Evolutionary conservation across 495 filamentous ascomycete species (phyloP), one percentile per base, ranked within the genome.

Genomic region (Chaetomium cochliodes): DNA sequence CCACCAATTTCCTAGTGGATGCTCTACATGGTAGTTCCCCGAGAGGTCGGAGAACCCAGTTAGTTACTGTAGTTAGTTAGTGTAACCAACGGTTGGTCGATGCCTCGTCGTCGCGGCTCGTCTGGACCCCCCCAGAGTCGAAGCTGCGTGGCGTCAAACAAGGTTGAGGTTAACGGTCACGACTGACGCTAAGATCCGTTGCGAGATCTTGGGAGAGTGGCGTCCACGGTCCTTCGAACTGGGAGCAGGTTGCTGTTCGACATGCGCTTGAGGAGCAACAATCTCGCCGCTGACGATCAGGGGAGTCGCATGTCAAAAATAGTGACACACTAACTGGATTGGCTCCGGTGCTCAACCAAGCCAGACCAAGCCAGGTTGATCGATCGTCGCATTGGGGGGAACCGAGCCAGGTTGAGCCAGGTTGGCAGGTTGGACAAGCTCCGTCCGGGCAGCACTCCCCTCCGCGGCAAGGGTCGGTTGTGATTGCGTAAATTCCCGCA

Each of bases 71-170:
- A 30, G 6, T 6, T 30, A 30, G 28, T 30, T 30, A 12, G 5
- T 55, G 16, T 44, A 20, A 37, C 12, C 8, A 23, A 46, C 39
- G 9, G 9, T 41, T 41, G 11, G 53, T 16, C 53, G n/a, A 23
- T 44, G 15, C 13, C 41, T 18, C 41, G 28, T 37, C 28, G 28
- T 9, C 11, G 25, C 25, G 25, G 25, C 3, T 53, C 25, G 52
- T 55, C 12, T 23, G 25, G 20, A 7, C 9, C n/a, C 53, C 53
- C 51, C 53, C 3, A 57, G 22, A 46, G 41, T 49, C 18, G 42
- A 23, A 33, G 25, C 61, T 67, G 68, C 58, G 47, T 68, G 65
- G 65, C 68, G 68, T 63, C 62, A 67, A 70, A 67, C 62, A 70
- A 64, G 65, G 65, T 65, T 70, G 64, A 64, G 58, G 63, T 65